Conservation (phyloP, 805 yeast genomes). For the Candida ulmi region DNA sequence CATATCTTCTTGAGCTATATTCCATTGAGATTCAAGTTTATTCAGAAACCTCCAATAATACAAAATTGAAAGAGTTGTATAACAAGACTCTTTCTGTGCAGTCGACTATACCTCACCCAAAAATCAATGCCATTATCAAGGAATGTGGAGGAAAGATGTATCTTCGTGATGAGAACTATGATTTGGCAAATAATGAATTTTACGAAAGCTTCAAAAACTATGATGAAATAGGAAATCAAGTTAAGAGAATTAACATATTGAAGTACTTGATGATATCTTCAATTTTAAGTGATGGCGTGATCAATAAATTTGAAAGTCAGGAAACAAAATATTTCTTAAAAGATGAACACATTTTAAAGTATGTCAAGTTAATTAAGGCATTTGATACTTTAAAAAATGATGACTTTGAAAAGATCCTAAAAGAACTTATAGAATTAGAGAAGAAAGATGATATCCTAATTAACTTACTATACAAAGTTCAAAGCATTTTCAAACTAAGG, state of each 20-base stretch:
- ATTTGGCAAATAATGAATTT: conserved; percentile 47
- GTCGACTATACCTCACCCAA: conserved; percentile 71
- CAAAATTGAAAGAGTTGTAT: conserved; percentile 43
- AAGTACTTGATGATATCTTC: conserved; percentile 58
- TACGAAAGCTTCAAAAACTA: conserved; percentile 53
- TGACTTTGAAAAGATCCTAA: conserved; percentile 11
- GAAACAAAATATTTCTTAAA: conserved; percentile 23
- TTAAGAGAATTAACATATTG: conserved; percentile 49
- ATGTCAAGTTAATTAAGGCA: conserved; percentile 13
- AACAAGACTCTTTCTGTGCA: conserved; percentile 41
- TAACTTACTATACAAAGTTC: conserved; percentile 14
- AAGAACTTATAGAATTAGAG: conserved; percentile 6
- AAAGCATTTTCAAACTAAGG: conserved; percentile 15
- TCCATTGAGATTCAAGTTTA: conserved; percentile 60
- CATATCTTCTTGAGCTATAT: conserved; percentile 54
- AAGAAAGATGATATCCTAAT: conserved; percentile 14
- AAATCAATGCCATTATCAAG: conserved; percentile 64
- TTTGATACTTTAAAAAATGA: conserved; percentile 19
- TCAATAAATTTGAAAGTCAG: conserved; percentile 26
- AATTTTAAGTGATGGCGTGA: conserved; percentile 44
- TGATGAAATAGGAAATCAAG: conserved; percentile 62
- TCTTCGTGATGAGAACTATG: conserved; percentile 55
- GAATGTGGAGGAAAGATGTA: conserved; percentile 73
- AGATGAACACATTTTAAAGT: conserved; percentile 16
- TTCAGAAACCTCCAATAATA: conserved; percentile 31